phyloP scores from a whole-genome alignment of 257 asterid genomes.

The Perilla frutescens region DNA sequence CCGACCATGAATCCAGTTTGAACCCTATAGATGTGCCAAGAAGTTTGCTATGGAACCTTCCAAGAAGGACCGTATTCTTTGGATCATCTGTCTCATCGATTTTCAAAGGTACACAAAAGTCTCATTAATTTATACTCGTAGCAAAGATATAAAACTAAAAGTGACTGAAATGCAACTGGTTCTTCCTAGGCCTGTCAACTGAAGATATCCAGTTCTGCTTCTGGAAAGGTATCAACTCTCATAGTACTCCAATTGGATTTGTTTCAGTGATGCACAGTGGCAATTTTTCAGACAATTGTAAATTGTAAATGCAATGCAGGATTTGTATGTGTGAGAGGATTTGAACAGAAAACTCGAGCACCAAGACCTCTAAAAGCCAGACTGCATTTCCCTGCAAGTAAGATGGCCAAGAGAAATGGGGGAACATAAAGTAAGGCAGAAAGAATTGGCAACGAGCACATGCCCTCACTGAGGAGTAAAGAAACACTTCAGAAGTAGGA shows the following conservation, averaged over 20 bases:
- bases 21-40: constrained; percentile 84
- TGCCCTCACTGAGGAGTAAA: constrained; percentile 36
- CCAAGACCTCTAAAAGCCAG: constrained; percentile 83
- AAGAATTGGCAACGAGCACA: background rate
- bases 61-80: constrained; percentile 83
- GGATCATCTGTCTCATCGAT: constrained; percentile 89
- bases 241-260: constrained; percentile 11
- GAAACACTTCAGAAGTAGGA: constrained; percentile 41
- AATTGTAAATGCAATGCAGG: constrained; percentile 51
- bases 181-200: constrained; percentile 72
- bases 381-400: constrained; percentile 82
- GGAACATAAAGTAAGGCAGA: constrained; percentile 22
- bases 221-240: constrained; percentile 78
- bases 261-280: background rate
- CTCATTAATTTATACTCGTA: constrained; percentile 24
- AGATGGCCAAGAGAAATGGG: constrained; percentile 45
- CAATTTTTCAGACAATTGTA: background rate
- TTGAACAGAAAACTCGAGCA: constrained; percentile 69
- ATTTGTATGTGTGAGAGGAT: constrained; percentile 89
- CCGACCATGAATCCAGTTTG: constrained; percentile 83
- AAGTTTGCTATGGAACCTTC: constrained; percentile 71
- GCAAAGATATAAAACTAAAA: constrained; percentile 26
- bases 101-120: constrained; percentile 66
- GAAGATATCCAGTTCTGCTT: constrained; percentile 79
- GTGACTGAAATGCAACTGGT: constrained; percentile 31